Evolutionary conservation across 495 filamentous ascomycete species (phyloP).

Genomic region (Podospora sp.): DNA sequence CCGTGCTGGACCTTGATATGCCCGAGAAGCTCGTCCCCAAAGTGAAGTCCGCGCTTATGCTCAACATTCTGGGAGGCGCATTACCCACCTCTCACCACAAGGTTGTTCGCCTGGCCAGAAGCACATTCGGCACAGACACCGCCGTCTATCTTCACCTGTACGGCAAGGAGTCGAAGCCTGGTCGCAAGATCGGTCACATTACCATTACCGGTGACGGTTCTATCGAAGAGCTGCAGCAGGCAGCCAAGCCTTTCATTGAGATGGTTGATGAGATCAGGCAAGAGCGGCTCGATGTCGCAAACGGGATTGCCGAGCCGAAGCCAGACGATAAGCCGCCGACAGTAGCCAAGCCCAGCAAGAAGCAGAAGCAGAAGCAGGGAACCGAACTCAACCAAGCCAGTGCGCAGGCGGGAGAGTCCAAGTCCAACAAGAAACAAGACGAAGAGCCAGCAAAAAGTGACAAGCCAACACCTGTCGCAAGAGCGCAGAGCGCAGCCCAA

Average conservation of each 20-base stretch:
- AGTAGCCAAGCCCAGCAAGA: background rate
- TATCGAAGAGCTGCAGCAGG: slow-evolving; percentile 70
- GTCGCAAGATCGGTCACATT: slow-evolving; percentile 94
- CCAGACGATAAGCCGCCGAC: slow-evolving; percentile 13
- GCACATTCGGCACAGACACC: slow-evolving; percentile 55
- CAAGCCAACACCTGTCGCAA: background rate
- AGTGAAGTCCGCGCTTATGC: slow-evolving; percentile 76
- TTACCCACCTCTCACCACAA: slow-evolving; percentile 67
- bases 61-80: slow-evolving; percentile 90
- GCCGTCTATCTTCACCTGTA: slow-evolving; percentile 76
- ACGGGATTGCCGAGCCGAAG: slow-evolving; percentile 31
- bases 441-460: background rate
- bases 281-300: slow-evolving; percentile 47
- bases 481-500: background rate
- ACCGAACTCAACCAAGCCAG: too few relatives aligned
- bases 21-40: slow-evolving; percentile 62
- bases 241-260: slow-evolving; percentile 68
- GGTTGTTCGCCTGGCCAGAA: slow-evolving; percentile 64
- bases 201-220: slow-evolving; percentile 68
- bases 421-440: background rate
- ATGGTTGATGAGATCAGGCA: slow-evolving; percentile 65
- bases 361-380: too few relatives aligned
- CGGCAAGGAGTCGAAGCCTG: slow-evolving; percentile 83
- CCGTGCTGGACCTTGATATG: slow-evolving; percentile 80
- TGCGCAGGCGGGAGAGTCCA: background rate